Percentiles rank a stretch among this genome's conserved stretches.
Evolutionary conservation across 805 yeast genomes (phyloP).

Genomic region (Pichia pseudocactophila): DNA sequence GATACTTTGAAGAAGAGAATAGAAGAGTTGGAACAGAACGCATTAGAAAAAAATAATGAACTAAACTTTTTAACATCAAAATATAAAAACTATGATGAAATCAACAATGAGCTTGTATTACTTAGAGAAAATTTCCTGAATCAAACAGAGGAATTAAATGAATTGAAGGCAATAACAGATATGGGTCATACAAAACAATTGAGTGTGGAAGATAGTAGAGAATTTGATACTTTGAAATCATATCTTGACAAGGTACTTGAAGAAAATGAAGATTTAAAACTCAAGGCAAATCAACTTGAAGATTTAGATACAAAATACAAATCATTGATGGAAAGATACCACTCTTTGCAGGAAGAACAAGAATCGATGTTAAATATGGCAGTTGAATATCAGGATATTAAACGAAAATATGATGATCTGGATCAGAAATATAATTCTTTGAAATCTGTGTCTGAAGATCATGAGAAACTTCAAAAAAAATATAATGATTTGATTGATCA

Average conservation of each 20-base stretch:
- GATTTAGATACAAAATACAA: constrained; percentile 8
- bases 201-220: constrained; percentile 9
- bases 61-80: neutral
- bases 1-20: constrained; percentile 3
- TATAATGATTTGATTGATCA: neutral
- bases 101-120: constrained; percentile 5
- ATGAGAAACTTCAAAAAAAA: neutral
- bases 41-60: constrained; percentile 1
- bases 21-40: constrained; percentile 2
- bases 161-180: constrained; percentile 8
- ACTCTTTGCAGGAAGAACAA: constrained; percentile 3
- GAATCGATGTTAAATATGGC: constrained; percentile 6
- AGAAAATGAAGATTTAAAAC: constrained; percentile 10
- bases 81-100: constrained; percentile 6
- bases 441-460: neutral
- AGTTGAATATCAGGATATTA: constrained; percentile 10
- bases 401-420: constrained; percentile 2
- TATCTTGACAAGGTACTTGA: constrained; percentile 13
- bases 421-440: neutral
- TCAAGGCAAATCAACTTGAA: constrained; percentile 4
- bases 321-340: constrained; percentile 10
- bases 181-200: constrained; percentile 9
- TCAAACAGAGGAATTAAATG: constrained; percentile 8
- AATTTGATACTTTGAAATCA: constrained; percentile 10
- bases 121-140: neutral